These are phyloP conservation scores for Zanthoxylum bungeanum DNA, from an alignment of 345 rosid genomes.

Conservation along the genomic window DNA sequence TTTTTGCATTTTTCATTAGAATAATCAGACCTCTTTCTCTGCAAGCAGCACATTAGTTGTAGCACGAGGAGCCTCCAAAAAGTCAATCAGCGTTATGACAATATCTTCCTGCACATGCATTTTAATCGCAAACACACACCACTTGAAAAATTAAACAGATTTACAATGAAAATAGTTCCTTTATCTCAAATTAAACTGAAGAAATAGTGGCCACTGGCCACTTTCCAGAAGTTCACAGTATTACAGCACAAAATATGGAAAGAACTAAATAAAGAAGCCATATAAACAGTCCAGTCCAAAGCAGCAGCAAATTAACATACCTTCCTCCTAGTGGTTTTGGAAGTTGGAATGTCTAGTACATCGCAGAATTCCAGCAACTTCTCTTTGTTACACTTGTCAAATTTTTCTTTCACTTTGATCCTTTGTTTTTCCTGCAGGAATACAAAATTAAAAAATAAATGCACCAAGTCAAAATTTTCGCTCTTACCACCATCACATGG, in stretches of 20 bases:
- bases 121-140: conserved; percentile 7
- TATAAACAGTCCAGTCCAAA: background rate
- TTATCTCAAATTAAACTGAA: background rate
- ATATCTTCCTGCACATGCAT: conserved; percentile 73
- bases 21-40: conserved; percentile 48
- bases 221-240: background rate
- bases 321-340: conserved; percentile 71
- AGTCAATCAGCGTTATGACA: conserved; percentile 59
- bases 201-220: background rate
- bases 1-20: background rate
- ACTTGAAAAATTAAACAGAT: background rate
- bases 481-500: background rate
- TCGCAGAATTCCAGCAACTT: conserved; percentile 81
- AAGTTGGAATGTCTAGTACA: conserved; percentile 64
- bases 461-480: background rate
- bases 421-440: conserved; percentile 74
- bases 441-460: background rate
- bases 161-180: background rate
- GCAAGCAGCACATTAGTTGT: conserved; percentile 55
- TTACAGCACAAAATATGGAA: background rate
- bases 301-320: conserved; percentile 28
- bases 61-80: conserved; percentile 79
- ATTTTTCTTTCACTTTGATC: conserved; percentile 68
- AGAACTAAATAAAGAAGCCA: background rate
- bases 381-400: conserved; percentile 87